Percentiles rank a stretch among this genome's conserved stretches.
phyloP scores from a whole-genome alignment of 192 early-diverging fungal species.

The Funneliformis mosseae region DNA sequence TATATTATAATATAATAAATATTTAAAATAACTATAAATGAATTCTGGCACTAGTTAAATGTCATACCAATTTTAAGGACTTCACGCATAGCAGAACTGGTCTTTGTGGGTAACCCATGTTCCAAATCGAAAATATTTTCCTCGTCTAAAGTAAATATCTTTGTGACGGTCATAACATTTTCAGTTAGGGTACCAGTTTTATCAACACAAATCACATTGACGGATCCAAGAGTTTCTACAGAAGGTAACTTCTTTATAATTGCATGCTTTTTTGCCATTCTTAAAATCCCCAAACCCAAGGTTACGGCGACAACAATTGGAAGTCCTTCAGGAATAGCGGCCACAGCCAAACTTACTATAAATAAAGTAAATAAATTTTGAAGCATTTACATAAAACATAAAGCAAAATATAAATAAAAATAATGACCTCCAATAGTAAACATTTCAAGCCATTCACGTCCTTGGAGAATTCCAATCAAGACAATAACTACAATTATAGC shows the following conservation, averaged over 20 bases:
- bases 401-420: constrained; percentile 1
- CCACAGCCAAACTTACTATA: constrained; percentile 87
- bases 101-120: constrained; percentile 41
- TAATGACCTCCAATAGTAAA: constrained; percentile 85
- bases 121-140: constrained; percentile 55
- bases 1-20: constrained; percentile 50
- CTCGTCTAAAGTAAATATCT: constrained; percentile 68
- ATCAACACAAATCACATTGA: constrained; percentile 95
- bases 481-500: constrained; percentile 82
- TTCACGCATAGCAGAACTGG: constrained; percentile 45
- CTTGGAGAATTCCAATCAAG: constrained; percentile 85
- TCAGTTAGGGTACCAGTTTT: constrained; percentile 97
- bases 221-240: constrained; percentile 92
- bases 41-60: constrained; percentile 6
- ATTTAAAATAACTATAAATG: constrained; percentile 31
- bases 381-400: background rate
- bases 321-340: constrained; percentile 97
- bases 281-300: constrained; percentile 87
- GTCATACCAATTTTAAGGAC: constrained; percentile 57
- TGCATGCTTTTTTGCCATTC: constrained; percentile 89
- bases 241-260: constrained; percentile 95
- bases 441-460: constrained; percentile 91
- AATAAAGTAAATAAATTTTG: background rate
- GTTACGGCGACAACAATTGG: constrained; percentile 98
- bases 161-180: constrained; percentile 93